Base-by-base conservation (phyloP, 2,329 filamentous ascomycete species). In the Fusarium sp. region DNA sequence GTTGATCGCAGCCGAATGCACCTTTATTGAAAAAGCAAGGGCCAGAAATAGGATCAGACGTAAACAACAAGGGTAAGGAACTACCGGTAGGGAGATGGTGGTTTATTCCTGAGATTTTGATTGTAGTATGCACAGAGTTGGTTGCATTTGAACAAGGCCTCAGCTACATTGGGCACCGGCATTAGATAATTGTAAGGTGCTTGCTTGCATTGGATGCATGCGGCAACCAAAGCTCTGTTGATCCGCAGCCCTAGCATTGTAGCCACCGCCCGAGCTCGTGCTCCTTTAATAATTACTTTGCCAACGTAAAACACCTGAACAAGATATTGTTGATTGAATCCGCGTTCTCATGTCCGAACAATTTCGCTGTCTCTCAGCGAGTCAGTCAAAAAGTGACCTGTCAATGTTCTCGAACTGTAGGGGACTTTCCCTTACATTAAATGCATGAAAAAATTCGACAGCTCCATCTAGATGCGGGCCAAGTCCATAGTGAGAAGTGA, bases 341-440 rank as follows among this genome's bases (percentile, higher is more conserved):
- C n/a, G 16, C 20, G 8, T 20, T 41, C 46, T 42, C 23, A 26
- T 13, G 8, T 37, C 16, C 45, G 20, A 30, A 11, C 31, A 34
- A 44, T 33, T 41, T 28, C 30, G 15, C 37, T 30, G 31, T 18
- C 31, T 20, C 13, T 42, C 38, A 34, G 26, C 18, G 52, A 37
- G 34, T 28, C 42, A 45, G 18, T 46, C 23, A 45, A 51, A 30
- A 51, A 33, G 38, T 57, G 44, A 61, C 18, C 23, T 54, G 38
- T 65, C 53, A 47, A 38, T 41, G 30, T 33, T 51, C 6, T 46
- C 23, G 62, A 42, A 36, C 33, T 31, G 42, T n/a, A 37, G 50
- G n/a, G 26, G 42, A 59, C 23, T 10, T 34, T 20, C 45, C 53
- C 60, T 65, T 52, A 65, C 60, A 46, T 65, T n/a, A 10, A 59